A percentile compares a stretch with the other conserved stretches of the same genome.
Evolutionary conservation across 768 basidiomycete genomes (phyloP).

Genomic region (Neoboletus subvelutipes): DNA sequence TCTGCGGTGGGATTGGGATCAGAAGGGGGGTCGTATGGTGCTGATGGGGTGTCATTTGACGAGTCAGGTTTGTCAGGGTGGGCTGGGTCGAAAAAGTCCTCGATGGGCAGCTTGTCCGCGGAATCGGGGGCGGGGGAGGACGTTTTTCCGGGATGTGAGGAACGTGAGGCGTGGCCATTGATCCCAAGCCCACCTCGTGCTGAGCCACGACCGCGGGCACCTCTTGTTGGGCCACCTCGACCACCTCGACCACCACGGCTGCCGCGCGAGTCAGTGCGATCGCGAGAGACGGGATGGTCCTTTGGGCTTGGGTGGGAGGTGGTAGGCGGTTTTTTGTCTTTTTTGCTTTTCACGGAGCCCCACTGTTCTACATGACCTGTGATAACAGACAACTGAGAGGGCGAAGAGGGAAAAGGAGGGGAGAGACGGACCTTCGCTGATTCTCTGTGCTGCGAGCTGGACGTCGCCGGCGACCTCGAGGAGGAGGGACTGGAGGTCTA

Average conservation of each 20-base stretch:
- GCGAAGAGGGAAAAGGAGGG: background rate
- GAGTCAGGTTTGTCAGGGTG: slow-evolving; percentile 14
- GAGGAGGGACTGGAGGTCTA: slow-evolving; percentile 69
- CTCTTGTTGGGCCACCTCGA: slow-evolving; percentile 55
- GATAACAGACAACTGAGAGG: slow-evolving; percentile 13
- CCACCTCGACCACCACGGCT: slow-evolving; percentile 61
- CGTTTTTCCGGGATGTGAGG: slow-evolving; percentile 25
- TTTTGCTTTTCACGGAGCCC: slow-evolving; percentile 84
- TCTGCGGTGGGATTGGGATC: slow-evolving; percentile 16
- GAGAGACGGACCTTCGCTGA: slow-evolving; percentile 60
- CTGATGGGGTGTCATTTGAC: slow-evolving; percentile 14
- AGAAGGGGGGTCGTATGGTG: slow-evolving; percentile 16
- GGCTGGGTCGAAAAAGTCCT: slow-evolving; percentile 19
- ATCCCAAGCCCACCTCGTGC: slow-evolving; percentile 36
- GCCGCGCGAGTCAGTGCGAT: slow-evolving; percentile 50
- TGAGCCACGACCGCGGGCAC: slow-evolving; percentile 40
- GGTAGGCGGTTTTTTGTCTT: slow-evolving; percentile 69
- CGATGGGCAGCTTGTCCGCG: slow-evolving; percentile 24
- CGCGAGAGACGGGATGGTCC: slow-evolving; percentile 36
- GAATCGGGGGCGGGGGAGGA: slow-evolving; percentile 37
- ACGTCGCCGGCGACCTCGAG: slow-evolving; percentile 68
- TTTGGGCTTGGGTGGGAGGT: slow-evolving; percentile 46
- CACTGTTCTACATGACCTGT: slow-evolving; percentile 76
- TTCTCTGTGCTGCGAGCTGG: slow-evolving; percentile 66
- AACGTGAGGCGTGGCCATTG: slow-evolving; percentile 35